Evolutionary conservation across 306 rosid species (phyloP).

Genomic region (Vachellia pachyceras): DNA sequence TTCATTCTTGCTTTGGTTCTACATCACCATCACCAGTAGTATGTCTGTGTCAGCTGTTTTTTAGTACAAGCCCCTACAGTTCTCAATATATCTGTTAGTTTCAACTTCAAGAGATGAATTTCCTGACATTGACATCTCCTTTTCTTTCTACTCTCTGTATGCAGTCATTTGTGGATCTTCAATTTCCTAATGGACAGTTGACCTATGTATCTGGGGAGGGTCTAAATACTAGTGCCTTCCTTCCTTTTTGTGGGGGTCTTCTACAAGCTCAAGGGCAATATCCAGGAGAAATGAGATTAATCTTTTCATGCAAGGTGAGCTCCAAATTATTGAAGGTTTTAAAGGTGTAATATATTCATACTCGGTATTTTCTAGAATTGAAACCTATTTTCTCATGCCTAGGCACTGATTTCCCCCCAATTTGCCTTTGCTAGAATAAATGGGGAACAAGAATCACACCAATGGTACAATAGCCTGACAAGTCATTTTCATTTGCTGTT

Average conservation of each 20-base stretch:
- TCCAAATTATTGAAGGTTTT: slow-evolving; percentile 24
- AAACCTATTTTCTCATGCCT: slow-evolving; percentile 23
- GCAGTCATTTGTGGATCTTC: slow-evolving; percentile 97
- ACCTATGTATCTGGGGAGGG: slow-evolving; percentile 98
- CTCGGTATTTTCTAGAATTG: slow-evolving; percentile 16
- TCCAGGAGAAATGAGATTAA: slow-evolving; percentile 99
- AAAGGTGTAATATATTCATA: background rate
- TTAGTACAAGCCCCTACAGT: background rate
- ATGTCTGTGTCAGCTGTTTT: slow-evolving; percentile 11
- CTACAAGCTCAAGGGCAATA: slow-evolving; percentile 98
- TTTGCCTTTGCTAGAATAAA: slow-evolving; percentile 63
- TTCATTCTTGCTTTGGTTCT: background rate
- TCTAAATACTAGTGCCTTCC: slow-evolving; percentile 82
- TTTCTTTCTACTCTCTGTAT: slow-evolving; percentile 10
- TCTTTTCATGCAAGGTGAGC: slow-evolving; percentile 94
- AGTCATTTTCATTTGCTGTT: slow-evolving; percentile 83
- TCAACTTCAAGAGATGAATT: slow-evolving; percentile 20
- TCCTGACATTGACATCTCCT: slow-evolving; percentile 7
- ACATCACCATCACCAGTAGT: background rate
- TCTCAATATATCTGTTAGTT: slow-evolving; percentile 12
- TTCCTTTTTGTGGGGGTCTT: slow-evolving; percentile 91
- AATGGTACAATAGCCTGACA: slow-evolving; percentile 92
- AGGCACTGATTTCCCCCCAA: slow-evolving; percentile 35
- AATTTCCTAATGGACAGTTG: slow-evolving; percentile 95
- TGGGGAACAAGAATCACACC: slow-evolving; percentile 96